Base-by-base conservation (phyloP, 176 grass and related monocot genomes). In the Typha latifolia region DNA sequence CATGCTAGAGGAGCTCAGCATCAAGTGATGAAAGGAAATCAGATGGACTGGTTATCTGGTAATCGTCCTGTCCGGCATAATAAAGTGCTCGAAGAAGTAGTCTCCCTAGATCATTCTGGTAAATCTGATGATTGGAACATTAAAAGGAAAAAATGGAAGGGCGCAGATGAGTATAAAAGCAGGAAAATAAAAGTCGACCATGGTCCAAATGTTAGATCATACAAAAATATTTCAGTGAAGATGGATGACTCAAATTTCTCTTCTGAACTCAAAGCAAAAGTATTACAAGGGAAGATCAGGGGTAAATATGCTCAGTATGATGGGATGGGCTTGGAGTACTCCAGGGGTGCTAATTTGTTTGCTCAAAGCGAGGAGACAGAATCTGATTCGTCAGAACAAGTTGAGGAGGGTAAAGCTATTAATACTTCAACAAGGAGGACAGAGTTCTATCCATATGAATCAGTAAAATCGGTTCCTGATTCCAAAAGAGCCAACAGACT, bases 371-470 rank as follows among this genome's bases (percentile, higher is more conserved):
- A 90, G 57, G 88, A 90, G 59, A 92, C 83, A 23, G 89, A 99
- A 79, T 99, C 89, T 63, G 89, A 97, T 80, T 90, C 89, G 64
- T 97, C 89, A 8, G 85, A 90, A 32, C 83, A 80, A 61, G 62
- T 82, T 32, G 81, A 75, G 57, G 85, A 81, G 62, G 48, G 78
- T 68, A 49, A 66, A 62, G 68, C 71, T 37, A 51, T 75, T 51
- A 49, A n/a, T 31, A 15, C 57, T 48, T 0, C 48, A 10, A 49
- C 49, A 52, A 81, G 56, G 68, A 75, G 61, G n/a, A 14, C 47
- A 11, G 78, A 82, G 34, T 66, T 43, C 52, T 53, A 70, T 48
- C 73, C 73, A 61, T 64, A 67, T 32, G 65, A 61, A 18, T 55
- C 59, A 72, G 73, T 64, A 62, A 84, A 49, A 55, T 67, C 61